A percentile compares a stretch with the other conserved stretches of the same genome.
phyloP scores from a whole-genome alignment of 805 yeast genomes.

The Candida suzukii region DNA sequence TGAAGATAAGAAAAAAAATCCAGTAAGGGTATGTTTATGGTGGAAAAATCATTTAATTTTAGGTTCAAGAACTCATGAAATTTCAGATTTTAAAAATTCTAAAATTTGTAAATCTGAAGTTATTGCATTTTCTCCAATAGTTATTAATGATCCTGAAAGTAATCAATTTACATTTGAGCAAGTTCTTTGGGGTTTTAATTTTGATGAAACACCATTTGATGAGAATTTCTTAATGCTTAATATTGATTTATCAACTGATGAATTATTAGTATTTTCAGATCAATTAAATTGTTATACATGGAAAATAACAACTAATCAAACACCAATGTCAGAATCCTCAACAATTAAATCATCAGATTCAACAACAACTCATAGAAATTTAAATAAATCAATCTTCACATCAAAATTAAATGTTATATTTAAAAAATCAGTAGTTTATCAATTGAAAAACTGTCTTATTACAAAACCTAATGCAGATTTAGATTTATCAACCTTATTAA shows the following conservation, averaged over 20 bases:
- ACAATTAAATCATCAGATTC: not conserved
- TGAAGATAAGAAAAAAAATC: slow-evolving; percentile 25
- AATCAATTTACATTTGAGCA: slow-evolving; percentile 17
- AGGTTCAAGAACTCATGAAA: slow-evolving; percentile 15
- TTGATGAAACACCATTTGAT: slow-evolving; percentile 18
- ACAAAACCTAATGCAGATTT: not conserved
- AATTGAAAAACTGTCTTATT: slow-evolving; percentile 19
- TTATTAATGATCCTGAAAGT: slow-evolving; percentile 8
- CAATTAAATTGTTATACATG: slow-evolving; percentile 27
- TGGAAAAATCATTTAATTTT: slow-evolving; percentile 25
- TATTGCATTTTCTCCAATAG: slow-evolving; percentile 19
- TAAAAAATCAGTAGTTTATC: slow-evolving; percentile 18
- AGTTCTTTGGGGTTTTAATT: slow-evolving; percentile 28
- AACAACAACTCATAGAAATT: too few relatives aligned
- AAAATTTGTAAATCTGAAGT: slow-evolving; percentile 20
- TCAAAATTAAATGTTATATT: slow-evolving; percentile 9
- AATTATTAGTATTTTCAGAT: slow-evolving; percentile 24
- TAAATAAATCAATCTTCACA: not conserved
- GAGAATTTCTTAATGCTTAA: slow-evolving; percentile 23
- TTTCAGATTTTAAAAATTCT: not conserved
- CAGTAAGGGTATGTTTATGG: slow-evolving; percentile 30
- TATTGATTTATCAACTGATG: slow-evolving; percentile 20
- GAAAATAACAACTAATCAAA: slow-evolving; percentile 17
- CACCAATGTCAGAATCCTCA: not conserved
- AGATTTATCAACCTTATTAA: slow-evolving; percentile 14